phyloP scores from a whole-genome alignment of 805 yeast species.

The Candida ficus region DNA sequence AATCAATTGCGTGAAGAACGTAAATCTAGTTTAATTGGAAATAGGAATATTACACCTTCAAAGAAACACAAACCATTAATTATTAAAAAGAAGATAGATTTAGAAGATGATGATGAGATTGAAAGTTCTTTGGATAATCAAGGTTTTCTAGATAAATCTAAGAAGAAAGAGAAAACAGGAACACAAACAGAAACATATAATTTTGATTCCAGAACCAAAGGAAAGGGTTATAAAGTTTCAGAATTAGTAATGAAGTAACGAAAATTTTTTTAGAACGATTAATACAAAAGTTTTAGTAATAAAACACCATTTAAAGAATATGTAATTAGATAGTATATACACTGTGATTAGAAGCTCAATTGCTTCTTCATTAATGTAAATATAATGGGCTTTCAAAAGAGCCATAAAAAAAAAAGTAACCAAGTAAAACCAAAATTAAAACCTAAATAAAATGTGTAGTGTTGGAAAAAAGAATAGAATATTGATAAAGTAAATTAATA shows the following conservation, averaged over 20 bases:
- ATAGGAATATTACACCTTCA: too few species aligned
- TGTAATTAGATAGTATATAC: not conserved
- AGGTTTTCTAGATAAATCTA: not conserved
- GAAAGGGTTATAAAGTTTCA: conserved; percentile 7
- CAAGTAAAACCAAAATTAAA: too few species aligned
- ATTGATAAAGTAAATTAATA: not conserved
- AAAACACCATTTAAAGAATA: not conserved
- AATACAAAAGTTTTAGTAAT: too few species aligned
- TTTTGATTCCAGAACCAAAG: conserved; percentile 4
- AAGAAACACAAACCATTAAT: not conserved
- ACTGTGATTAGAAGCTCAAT: not conserved
- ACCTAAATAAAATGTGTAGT: not conserved
- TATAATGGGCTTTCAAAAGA: not conserved
- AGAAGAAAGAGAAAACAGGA: not conserved
- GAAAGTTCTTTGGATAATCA: not conserved
- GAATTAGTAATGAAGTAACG: conserved; percentile 1
- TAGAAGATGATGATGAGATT: not conserved
- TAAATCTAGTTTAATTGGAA: too few species aligned
- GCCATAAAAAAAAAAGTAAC: not conserved
- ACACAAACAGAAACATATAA: conserved; percentile 19
- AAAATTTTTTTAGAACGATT: not conserved
- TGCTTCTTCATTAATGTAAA: not conserved
- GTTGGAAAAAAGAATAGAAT: too few species aligned
- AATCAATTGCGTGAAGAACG: too few species aligned
- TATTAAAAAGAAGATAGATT: not conserved